Conservation (phyloP, 1,139 yeast genomes). For the Magnusiomyces ingens region DNA sequence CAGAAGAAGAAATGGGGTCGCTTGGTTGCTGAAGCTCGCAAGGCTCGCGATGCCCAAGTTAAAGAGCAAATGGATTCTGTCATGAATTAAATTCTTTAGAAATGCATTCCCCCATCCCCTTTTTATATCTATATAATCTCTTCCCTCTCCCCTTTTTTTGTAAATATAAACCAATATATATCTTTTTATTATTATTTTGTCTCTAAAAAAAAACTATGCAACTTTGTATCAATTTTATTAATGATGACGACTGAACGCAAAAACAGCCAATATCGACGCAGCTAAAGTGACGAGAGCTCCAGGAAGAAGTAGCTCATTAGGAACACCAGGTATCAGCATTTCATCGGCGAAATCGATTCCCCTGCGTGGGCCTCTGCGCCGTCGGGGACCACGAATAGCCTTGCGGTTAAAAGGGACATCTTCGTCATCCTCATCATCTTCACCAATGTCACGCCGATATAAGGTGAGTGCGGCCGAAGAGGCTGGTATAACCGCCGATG, state of each 20-base stretch:
- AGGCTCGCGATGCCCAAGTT: no score
- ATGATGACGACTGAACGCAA: conserved; percentile 34
- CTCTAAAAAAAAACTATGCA: no score
- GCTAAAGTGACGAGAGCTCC: conserved; percentile 60
- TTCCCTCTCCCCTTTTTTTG: no score
- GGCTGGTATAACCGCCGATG: background rate
- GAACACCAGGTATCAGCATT: conserved; percentile 47
- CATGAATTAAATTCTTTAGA: no score
- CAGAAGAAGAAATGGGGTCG: conserved; percentile 37
- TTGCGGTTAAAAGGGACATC: background rate
- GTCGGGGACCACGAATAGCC: conserved; percentile 13
- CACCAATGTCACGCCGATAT: conserved; percentile 5
- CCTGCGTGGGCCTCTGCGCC: conserved; percentile 19
- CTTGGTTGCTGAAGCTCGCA: conserved; percentile 38
- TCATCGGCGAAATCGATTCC: conserved; percentile 14
- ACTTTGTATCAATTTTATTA: conserved; percentile 1
- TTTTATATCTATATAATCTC: no score
- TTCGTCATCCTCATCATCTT: conserved; percentile 8
- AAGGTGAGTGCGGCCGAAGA: background rate
- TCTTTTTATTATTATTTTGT: no score
- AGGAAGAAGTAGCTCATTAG: conserved; percentile 55
- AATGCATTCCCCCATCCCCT: no score
- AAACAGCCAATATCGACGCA: conserved; percentile 49
- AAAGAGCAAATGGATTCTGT: no score
- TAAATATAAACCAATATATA: no score